A percentile compares a stretch with the other conserved stretches of the same genome.
These are phyloP conservation scores for Isabelozyma gotoi DNA, from an alignment of 805 yeast genomes.

Conservation along the genomic window DNA sequence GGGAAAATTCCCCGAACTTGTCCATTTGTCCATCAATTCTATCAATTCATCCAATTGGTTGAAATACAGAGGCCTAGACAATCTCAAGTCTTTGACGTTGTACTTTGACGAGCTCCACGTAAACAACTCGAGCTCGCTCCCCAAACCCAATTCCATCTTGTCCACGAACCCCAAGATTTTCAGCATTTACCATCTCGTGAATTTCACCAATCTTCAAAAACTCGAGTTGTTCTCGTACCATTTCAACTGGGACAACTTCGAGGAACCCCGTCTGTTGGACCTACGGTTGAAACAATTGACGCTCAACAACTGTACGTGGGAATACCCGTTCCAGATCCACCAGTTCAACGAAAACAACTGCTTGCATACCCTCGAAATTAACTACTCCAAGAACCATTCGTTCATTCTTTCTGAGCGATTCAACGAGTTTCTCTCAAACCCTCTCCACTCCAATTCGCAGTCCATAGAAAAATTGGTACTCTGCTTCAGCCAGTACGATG, in stretches of 20 bases:
- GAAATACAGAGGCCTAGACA: slow-evolving; percentile 27
- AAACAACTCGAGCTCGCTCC: slow-evolving; percentile 6
- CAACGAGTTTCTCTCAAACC: slow-evolving; percentile 22
- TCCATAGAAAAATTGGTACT: slow-evolving; percentile 14
- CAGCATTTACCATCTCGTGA: slow-evolving; percentile 42
- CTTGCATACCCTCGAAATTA: slow-evolving; percentile 21
- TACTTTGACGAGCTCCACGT: slow-evolving; percentile 24
- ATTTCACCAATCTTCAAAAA: slow-evolving; percentile 30
- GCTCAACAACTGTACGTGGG: slow-evolving; percentile 53
- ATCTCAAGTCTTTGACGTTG: slow-evolving; percentile 21
- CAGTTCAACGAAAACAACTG: slow-evolving; percentile 28
- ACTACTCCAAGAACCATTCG: slow-evolving; percentile 26
- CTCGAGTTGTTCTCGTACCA: slow-evolving; percentile 41
- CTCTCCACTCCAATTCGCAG: slow-evolving; percentile 14
- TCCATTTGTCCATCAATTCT: slow-evolving; percentile 26
- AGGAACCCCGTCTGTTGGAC: slow-evolving; percentile 7
- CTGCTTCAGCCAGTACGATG: slow-evolving; percentile 6
- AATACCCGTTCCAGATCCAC: slow-evolving; percentile 50
- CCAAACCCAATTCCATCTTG: slow-evolving; percentile 5
- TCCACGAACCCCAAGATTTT: slow-evolving; percentile 31
- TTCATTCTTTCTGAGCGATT: slow-evolving; percentile 41
- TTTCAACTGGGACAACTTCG: slow-evolving; percentile 36
- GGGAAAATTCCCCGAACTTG: slow-evolving; percentile 19
- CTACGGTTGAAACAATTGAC: slow-evolving; percentile 17
- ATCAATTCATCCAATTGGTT: slow-evolving; percentile 42